phyloP scores from a whole-genome alignment of 495 filamentous ascomycete genomes.

The Aspergillus conjunctus region DNA sequence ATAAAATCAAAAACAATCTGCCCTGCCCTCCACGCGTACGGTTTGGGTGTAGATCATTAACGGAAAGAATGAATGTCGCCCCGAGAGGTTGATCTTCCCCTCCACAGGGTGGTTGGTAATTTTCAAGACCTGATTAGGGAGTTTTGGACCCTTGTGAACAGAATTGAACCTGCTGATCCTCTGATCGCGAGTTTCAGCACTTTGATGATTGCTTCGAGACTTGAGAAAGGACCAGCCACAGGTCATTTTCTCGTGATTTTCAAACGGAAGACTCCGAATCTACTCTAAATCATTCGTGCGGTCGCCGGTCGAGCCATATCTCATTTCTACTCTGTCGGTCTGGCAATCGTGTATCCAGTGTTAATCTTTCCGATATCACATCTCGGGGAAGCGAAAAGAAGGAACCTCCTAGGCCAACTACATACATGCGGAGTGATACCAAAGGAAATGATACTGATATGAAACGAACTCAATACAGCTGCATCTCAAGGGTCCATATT shows the following conservation, averaged over 20 bases:
- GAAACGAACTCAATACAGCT: background rate
- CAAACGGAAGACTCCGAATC: background rate
- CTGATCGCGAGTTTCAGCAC: constrained; percentile 1
- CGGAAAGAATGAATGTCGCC: constrained; percentile 19
- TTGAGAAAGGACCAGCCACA: background rate
- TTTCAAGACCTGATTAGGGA: constrained; percentile 14
- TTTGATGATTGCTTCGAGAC: background rate
- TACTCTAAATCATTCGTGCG: no score
- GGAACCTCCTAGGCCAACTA: background rate
- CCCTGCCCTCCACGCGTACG: constrained; percentile 4
- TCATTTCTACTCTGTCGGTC: no score
- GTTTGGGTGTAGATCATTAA: constrained; percentile 24
- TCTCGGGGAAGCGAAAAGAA: background rate
- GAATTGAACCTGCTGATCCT: background rate
- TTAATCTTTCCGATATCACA: constrained; percentile 16
- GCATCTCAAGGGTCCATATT: background rate
- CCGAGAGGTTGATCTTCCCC: constrained; percentile 14
- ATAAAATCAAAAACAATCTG: constrained; percentile 4
- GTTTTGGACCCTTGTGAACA: constrained; percentile 19
- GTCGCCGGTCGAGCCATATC: no score
- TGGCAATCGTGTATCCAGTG: no score
- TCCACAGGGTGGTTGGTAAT: constrained; percentile 13
- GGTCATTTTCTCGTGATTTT: background rate
- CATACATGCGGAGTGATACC: background rate
- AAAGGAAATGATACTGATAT: no score